Base-by-base conservation (phyloP, 2,329 filamentous ascomycete species). In the Metarhizium humberi region DNA sequence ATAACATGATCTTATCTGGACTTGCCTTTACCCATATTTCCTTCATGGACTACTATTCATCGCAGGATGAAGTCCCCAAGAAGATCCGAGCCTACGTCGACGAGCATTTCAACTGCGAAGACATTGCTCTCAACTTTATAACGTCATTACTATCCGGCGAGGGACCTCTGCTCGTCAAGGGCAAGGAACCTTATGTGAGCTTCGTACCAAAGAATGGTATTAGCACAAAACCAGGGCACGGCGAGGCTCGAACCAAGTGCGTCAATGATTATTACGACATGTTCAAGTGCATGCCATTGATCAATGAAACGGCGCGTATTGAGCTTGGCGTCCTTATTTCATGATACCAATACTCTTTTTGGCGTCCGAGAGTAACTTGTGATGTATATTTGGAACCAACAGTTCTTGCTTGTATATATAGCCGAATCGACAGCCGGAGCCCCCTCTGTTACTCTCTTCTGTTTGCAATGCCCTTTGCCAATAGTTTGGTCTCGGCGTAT, bases 41-140 rank as follows among this genome's bases (percentile, higher is more conserved):
- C 3, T 68, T 72, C 46, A 61, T 73, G 50, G 71, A 72, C 52
- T 71, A 67, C 54, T 73, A 73, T 61, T 71, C 64, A 1, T 69
- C 70, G 3, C 63, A 66, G n/a, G 66, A 69, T n/a, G 62, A 61
- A 1, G 53, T 61, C 45, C 63, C 67, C 57, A 62, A 58, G 4
- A 62, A 62, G 52, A 64, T 73, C 25, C 67, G 71, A 3, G 59
- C 66, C 1, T 70, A 72, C 54, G 70, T 73, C 14, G 71, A 73
- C 29, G 57, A 67, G 18, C 61, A 67, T 47, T 67, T 70, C 62
- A 73, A 73, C 60, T 73, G 71, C 63, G 71, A 73, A 57, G 71
- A 73, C 52, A 66, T 73, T 56, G 71, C 68, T 20, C 56, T 73
- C 52, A 73, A 73, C 60, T 73, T 66, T 42, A 59, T 72, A 32